Percentiles rank a stretch among this genome's conserved stretches.
Evolutionary conservation across 1,284 basidiomycete genomes (phyloP).

Genomic region (Agroathelia rolfsii): DNA sequence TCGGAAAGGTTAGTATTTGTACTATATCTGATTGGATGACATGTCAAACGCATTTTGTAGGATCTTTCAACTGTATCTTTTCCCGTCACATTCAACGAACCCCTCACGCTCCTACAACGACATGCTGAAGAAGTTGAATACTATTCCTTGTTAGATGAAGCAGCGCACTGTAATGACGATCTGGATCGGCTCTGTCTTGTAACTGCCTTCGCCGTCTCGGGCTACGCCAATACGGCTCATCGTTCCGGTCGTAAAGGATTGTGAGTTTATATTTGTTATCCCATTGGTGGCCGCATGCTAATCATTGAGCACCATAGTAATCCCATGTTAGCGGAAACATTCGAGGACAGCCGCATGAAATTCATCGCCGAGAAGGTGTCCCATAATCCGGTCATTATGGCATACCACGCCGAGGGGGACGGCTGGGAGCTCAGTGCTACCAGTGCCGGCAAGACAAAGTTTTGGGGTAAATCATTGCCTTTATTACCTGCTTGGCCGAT

Average conservation of each 20-base stretch:
- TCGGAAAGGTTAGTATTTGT: conserved; percentile 61
- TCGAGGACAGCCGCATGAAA: conserved; percentile 70
- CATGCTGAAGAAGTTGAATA: conserved; percentile 82
- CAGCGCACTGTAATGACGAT: conserved; percentile 51
- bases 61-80: conserved; percentile 80
- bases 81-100: conserved; percentile 86
- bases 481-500: conserved; percentile 9
- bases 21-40: conserved; percentile 2
- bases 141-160: conserved; percentile 56
- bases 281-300: conserved; percentile 7
- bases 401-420: conserved; percentile 73
- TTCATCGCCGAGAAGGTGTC: conserved; percentile 86
- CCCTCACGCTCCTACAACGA: conserved; percentile 72
- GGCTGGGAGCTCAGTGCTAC: conserved; percentile 69
- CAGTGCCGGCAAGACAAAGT: conserved; percentile 75
- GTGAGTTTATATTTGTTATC: conserved; percentile 33
- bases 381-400: conserved; percentile 78
- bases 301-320: conserved; percentile 40
- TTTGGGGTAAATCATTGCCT: conserved; percentile 63
- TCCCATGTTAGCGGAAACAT: conserved; percentile 84
- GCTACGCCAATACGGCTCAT: conserved; percentile 73
- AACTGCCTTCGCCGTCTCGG: conserved; percentile 77
- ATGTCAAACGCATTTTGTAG: no score
- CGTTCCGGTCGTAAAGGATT: conserved; percentile 81
- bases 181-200: conserved; percentile 69